Evolutionary conservation across 805 yeast genomes (phyloP), one percentile per base, ranked within the genome.

Genomic region (Suhomyces kilbournensis): DNA sequence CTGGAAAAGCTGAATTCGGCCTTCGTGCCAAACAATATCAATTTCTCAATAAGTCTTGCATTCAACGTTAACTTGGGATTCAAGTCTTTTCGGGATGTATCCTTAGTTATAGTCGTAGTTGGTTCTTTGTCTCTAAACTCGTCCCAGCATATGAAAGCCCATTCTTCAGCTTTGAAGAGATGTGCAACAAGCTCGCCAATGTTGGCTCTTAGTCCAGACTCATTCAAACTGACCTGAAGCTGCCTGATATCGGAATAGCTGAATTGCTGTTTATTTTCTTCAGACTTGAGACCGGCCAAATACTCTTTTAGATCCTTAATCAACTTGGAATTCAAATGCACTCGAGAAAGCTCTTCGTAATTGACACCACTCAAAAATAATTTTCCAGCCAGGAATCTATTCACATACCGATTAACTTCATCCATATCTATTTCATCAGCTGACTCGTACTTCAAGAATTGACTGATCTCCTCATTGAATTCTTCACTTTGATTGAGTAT

Each of bases 331-430:
- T 60, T 58, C n/a, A 53, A 56, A 44, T 69, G 62, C 26, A 70
- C 64, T 40, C 60, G 60, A 7, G 72, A 57, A 19, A 70, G 61
- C 44, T 66, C 65, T 19, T 68, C 66, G 49, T 66, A 68, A 26
- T 57, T 69, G 4, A 61, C 60, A 20, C 52, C 49, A n/a, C 59
- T 51, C 30, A 62, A 60, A 38, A 65, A 58, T n/a, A 64, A 20
- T 63, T 60, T 46, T 57, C 58, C 52, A 50, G 44, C 51, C 45
- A 67, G 65, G 26, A 64, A 60, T 46, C 58, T 60, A 4, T 59
- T 65, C 34, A 69, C 66, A 48, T 65, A 60, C 15, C 60, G 66
- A 25, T 64, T 62, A 14, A 70, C 59, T 44, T 56, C 60, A 2
- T 67, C 66, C 20, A 73, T 48, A 28, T 65, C 57, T 9, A 61